Base-by-base conservation (phyloP, 495 filamentous ascomycete species). In the Wilcoxina mikolae region DNA sequence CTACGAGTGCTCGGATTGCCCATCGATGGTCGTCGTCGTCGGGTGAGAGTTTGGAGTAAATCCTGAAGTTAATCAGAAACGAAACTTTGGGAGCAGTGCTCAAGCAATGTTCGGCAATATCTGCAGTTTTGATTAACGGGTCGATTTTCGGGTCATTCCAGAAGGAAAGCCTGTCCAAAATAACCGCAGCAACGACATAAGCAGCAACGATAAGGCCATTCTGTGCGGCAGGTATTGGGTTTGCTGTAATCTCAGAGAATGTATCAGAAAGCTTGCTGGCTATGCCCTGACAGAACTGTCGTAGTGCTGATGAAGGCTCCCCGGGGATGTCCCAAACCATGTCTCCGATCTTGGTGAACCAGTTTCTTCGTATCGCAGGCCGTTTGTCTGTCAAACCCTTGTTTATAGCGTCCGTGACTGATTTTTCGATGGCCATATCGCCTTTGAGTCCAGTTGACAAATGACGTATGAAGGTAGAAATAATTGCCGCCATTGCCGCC, bases 321-420 rank as follows among this genome's bases (percentile, higher is more conserved):
- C 76, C 64, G 12, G 61, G 53, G 9, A 74, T 67, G 27, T 60
- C 61, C 76, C 84, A 85, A 3, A 95, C 67, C 1, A 88, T 65
- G 11, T 93, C 80, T 23, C 84, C 87, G 48, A 82, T 68, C 43
- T 76, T 77, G 24, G 87, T 72, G 29, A 83, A 76, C 91, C 91
- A 98, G 38, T 84, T 69, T 51, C 81, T 82, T n/a, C 84, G 79
- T 45, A 85, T 76, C 15, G 81, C 78, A 7, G 82, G 69, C 59
- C 84, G 81, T 66, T 95, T 98, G 53, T 98, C 93, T 4, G 74
- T 72, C 3, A 89, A 70, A 0, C 91, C 91, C 67, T 94, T 95
- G 12, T 76, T 70, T 53, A 93, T 84, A 0, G 78, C 72, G 55
- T 88, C 85, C 1, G 77, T 56, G 12, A 83, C 72, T 15, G 79